A percentile compares a stretch with the other conserved stretches of the same genome.
Conservation (phyloP, 1,139 yeast species). For the Taphrina pruni region DNA sequence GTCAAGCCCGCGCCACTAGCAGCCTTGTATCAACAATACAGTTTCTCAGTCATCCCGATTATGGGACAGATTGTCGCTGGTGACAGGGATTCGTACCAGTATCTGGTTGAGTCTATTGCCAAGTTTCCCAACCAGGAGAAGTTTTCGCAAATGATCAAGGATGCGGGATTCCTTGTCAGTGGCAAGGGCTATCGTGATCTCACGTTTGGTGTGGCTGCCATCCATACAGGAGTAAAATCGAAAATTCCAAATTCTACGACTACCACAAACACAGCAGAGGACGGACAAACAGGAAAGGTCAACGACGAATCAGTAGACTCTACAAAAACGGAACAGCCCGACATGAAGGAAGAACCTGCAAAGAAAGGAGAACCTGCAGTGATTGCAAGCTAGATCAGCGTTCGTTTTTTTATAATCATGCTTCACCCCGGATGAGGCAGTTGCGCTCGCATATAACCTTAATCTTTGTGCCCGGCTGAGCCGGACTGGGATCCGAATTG, state of each 20-base stretch:
- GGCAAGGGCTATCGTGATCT: constrained; percentile 87
- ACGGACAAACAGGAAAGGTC: neutral
- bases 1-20: constrained; percentile 82
- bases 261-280: constrained; percentile 7
- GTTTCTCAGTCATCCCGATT: constrained; percentile 84
- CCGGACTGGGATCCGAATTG: too few relatives aligned
- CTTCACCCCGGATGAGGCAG: too few relatives aligned
- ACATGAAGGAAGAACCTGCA: constrained; percentile 18
- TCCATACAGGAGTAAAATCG: constrained; percentile 89
- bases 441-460: too few relatives aligned
- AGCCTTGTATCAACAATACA: constrained; percentile 80
- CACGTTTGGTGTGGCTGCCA: constrained; percentile 96
- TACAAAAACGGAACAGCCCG: neutral
- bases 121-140: constrained; percentile 91
- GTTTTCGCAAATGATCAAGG: constrained; percentile 87
- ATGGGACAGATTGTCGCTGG: constrained; percentile 96
- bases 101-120: constrained; percentile 89
- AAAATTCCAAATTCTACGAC: neutral
- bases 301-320: constrained; percentile 7
- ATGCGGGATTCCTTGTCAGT: constrained; percentile 92
- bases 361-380: constrained; percentile 32
- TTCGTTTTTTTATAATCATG: too few relatives aligned
- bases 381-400: constrained; percentile 21
- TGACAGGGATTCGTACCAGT: constrained; percentile 94
- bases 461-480: too few relatives aligned